Base-by-base conservation (phyloP, 345 rosid species). In the Eutrema yunnanense region DNA sequence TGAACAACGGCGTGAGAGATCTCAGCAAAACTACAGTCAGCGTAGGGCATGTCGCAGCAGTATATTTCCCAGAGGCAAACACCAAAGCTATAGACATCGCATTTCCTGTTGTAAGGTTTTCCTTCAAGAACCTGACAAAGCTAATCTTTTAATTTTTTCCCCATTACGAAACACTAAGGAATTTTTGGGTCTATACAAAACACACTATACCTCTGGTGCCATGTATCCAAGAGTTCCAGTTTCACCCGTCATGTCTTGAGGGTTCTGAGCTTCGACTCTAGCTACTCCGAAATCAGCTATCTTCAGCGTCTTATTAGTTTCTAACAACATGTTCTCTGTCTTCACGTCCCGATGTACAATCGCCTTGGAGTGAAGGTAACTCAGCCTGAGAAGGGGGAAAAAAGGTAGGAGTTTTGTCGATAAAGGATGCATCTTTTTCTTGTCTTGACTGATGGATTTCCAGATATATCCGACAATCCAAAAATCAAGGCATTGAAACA, bases 201-300 rank as follows among this genome's bases (percentile, higher is more conserved):
- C 37, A 57, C 32, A 51, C 57, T 16, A 54, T 83, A 90, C 96
- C 93, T 90, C 96, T 0, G 93, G 93, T 14, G 93, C 96, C 96
- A 88, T 90, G 80, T 90, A 90, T 54, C 91, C 96, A 37, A 85
- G 90, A 54, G 93, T 90, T 67, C 96, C 93, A 49, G 96, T 90
- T 78, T 87, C 96, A 73, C 96, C 96, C 2, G 96, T 90, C 93
- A 89, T 89, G 73, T 88, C 96, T 67, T 88, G 81, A 74, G 92
- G 93, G 70, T 90, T 90, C 67, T 88, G 93, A 83, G 96, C 96
- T 78, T 90, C 96, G 47, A 90, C 89, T 62, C 92, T 88, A 46
- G 96, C 96, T 49, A 90, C 93, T 27, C 96, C 96, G 67, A 90
- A 90, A 78, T 90, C 96, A 65, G 93, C 92, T 38, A 90, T 88